Base-by-base conservation (phyloP, 306 rosid species). In the Parietaria judaica region DNA sequence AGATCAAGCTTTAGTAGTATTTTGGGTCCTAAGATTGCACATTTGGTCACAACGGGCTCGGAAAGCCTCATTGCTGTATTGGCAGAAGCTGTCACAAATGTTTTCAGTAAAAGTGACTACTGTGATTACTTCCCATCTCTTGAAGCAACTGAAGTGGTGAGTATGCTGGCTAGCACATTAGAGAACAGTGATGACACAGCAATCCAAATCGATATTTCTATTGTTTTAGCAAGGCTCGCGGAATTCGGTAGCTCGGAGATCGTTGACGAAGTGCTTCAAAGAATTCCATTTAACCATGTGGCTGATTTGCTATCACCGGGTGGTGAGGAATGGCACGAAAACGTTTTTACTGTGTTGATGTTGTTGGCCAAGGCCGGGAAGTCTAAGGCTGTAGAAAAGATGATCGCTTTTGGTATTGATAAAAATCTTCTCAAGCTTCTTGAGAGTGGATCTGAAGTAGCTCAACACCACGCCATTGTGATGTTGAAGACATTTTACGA, bases 281-380 rank as follows among this genome's bases (percentile, higher is more conserved):
- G 67, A 31, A 66, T 72, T 41, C 72, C 60, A 11, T 66, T 66
- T 37, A 35, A 46, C 41, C 72, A 49, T 44, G 34, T 72, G 64
- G 67, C 63, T 14, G 67, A 36, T 47, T 66, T 66, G 58, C 76
- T 66, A 44, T 59, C 76, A 36, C 76, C 64, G 51, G 57, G 66
- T 59, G 41, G 54, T n/a, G 58, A 72, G 67, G 67, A 72, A 46
- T 72, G 76, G 76, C 71, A 72, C 23, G 76, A 66, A 48, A 65
- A 67, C 58, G 39, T 72, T 56, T 66, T 66, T 66, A 65, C 71
- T 36, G 51, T 72, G 66, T 55, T 72, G 51, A 60, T 60, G 48
- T 72, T 71, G 3, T 54, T 72, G 67, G 23, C 31, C 53, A 72
- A 60, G 68, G 71, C 67, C 10, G 67, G 76, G 5, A 72, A 72